phyloP scores from a whole-genome alignment of 202 grass and related monocot species.

The Miscanthus sacchariflorus region DNA sequence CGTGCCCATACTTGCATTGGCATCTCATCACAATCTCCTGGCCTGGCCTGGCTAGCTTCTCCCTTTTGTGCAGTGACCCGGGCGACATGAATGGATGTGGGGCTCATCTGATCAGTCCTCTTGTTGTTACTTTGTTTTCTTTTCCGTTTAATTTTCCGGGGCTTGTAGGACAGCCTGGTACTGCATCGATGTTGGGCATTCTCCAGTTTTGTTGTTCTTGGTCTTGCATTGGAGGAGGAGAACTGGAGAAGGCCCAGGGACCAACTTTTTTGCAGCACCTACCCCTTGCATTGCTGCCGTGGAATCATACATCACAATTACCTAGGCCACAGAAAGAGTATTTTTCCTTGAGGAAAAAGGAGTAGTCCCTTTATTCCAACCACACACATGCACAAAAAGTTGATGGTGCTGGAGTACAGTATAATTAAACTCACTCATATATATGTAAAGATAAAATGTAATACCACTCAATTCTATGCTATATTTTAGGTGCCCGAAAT shows the following conservation, averaged over 20 bases:
- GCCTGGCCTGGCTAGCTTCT: neutral
- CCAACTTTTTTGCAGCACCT: slow-evolving; percentile 50
- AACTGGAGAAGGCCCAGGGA: slow-evolving; percentile 39
- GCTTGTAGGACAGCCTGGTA: slow-evolving; percentile 47
- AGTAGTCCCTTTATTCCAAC: slow-evolving; percentile 23
- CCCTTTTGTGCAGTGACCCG: slow-evolving; percentile 47
- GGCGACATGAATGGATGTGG: slow-evolving; percentile 65
- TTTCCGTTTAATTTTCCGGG: slow-evolving; percentile 32
- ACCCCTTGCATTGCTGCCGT: slow-evolving; percentile 43
- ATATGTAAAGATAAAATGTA: neutral
- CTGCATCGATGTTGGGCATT: slow-evolving; percentile 57
- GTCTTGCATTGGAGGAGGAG: slow-evolving; percentile 37
- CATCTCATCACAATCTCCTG: slow-evolving; percentile 45
- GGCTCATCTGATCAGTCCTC: slow-evolving; percentile 44
- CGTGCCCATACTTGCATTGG: slow-evolving; percentile 54
- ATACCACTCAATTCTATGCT: neutral
- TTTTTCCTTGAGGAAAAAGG: slow-evolving; percentile 40
- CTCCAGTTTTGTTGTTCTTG: slow-evolving; percentile 67
- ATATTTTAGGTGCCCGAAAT: too few species aligned
- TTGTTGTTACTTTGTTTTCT: slow-evolving; percentile 11
- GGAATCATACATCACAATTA: slow-evolving; percentile 65
- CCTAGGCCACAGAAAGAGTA: slow-evolving; percentile 44
- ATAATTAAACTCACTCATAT: neutral
- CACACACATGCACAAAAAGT: slow-evolving; percentile 29
- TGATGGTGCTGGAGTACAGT: neutral